These are phyloP conservation scores for Flaveria brownii DNA, from an alignment of 129 eudicot genomes.

Conservation along the genomic window DNA sequence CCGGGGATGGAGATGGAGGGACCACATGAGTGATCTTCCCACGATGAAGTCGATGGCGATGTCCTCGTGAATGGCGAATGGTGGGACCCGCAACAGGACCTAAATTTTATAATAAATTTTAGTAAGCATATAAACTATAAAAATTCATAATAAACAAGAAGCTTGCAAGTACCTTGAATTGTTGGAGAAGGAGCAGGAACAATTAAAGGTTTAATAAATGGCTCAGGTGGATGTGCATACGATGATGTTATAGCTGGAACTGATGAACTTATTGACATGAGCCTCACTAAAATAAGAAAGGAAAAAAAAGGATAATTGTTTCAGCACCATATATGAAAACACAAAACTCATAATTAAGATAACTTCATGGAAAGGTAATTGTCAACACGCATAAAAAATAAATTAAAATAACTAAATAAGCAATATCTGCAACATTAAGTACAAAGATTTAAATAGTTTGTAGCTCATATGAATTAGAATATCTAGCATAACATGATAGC, in stretches of 20 bases:
- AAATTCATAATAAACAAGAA: slow-evolving; percentile 9
- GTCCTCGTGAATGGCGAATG: slow-evolving; percentile 39
- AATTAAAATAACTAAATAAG: neutral
- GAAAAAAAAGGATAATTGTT: neutral
- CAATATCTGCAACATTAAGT: neutral
- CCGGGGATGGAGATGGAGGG: slow-evolving; percentile 72
- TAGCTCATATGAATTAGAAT: slow-evolving; percentile 6
- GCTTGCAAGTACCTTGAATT: slow-evolving; percentile 55
- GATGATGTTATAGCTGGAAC: slow-evolving; percentile 44
- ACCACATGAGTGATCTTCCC: slow-evolving; percentile 49
- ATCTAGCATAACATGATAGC: neutral
- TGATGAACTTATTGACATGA: slow-evolving; percentile 41
- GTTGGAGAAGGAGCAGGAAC: slow-evolving; percentile 63
- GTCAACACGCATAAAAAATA: slow-evolving; percentile 16
- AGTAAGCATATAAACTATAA: slow-evolving; percentile 16
- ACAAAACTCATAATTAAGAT: neutral
- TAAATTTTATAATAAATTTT: slow-evolving; percentile 29
- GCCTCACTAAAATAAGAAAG: slow-evolving; percentile 45
- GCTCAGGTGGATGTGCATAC: slow-evolving; percentile 36
- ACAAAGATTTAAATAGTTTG: neutral
- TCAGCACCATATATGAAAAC: slow-evolving; percentile 12
- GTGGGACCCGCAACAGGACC: slow-evolving; percentile 64
- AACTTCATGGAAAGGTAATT: neutral
- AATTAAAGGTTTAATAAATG: slow-evolving; percentile 34
- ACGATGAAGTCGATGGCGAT: slow-evolving; percentile 52